Evolutionary conservation across 768 basidiomycete genomes (phyloP).

Genomic region (Mycena epipterygia): DNA sequence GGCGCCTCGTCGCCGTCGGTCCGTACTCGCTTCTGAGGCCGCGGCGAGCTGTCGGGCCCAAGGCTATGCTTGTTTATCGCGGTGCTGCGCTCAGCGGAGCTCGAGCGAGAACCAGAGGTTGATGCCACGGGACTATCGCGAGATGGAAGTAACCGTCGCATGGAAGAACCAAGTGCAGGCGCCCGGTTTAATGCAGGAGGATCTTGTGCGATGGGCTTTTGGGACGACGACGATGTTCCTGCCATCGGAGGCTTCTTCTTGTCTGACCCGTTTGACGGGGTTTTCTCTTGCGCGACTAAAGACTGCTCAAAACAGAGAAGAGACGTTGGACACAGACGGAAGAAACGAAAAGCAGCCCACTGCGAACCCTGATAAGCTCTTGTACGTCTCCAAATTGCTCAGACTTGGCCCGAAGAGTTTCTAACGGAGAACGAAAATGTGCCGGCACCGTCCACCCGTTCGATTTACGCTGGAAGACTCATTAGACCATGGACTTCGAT

Average conservation of each 20-base stretch:
- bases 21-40: slow-evolving; percentile 51
- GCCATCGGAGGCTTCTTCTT: slow-evolving; percentile 16
- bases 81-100: slow-evolving; percentile 30
- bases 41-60: slow-evolving; percentile 47
- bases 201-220: slow-evolving; percentile 12
- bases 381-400: slow-evolving; percentile 50
- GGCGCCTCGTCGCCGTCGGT: slow-evolving; percentile 43
- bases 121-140: slow-evolving; percentile 35
- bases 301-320: slow-evolving; percentile 60
- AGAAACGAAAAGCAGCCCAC: slow-evolving; percentile 55
- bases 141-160: slow-evolving; percentile 15
- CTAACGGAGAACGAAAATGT: slow-evolving; percentile 53
- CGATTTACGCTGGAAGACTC: slow-evolving; percentile 55
- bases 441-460: slow-evolving; percentile 59
- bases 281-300: slow-evolving; percentile 41
- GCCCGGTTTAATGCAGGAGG: slow-evolving; percentile 4
- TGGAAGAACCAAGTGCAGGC: background rate
- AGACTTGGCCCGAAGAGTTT: slow-evolving; percentile 44
- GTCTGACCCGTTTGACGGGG: slow-evolving; percentile 22
- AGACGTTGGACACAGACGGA: slow-evolving; percentile 55
- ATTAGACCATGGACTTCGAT: slow-evolving; percentile 18
- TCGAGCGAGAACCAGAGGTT: slow-evolving; percentile 22
- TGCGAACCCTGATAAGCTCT: slow-evolving; percentile 70
- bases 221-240: slow-evolving; percentile 8
- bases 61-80: slow-evolving; percentile 30